Conservation (phyloP, 2,329 filamentous ascomycete species). For the Xylariaceae sp. region DNA sequence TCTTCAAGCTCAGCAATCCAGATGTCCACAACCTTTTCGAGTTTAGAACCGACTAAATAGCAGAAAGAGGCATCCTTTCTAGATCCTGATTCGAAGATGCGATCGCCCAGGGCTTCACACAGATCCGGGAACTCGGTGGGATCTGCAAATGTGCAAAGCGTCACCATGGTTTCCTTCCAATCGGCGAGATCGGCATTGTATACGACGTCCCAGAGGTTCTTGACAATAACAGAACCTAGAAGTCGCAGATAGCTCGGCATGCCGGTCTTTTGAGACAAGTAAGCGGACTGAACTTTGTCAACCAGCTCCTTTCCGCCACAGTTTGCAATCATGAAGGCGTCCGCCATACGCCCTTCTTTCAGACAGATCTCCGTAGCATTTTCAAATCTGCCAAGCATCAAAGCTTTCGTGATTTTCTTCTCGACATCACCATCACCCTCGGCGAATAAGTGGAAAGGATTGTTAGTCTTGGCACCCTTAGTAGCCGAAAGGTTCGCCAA, state of each 20-base stretch:
- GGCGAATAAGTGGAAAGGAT: slow-evolving; percentile 87
- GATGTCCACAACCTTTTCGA: slow-evolving; percentile 95
- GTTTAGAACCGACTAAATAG: slow-evolving; percentile 90
- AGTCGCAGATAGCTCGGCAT: slow-evolving; percentile 91
- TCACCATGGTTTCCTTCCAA: slow-evolving; percentile 98
- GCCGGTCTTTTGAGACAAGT: slow-evolving; percentile 79
- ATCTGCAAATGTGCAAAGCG: slow-evolving; percentile 92
- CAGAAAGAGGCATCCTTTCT: slow-evolving; percentile 95
- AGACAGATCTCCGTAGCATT: slow-evolving; percentile 88
- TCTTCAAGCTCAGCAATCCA: slow-evolving; percentile 92
- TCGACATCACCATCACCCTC: slow-evolving; percentile 84
- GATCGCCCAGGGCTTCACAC: slow-evolving; percentile 91
- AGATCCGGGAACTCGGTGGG: slow-evolving; percentile 90
- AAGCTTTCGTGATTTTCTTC: slow-evolving; percentile 80
- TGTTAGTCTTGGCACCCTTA: slow-evolving; percentile 90
- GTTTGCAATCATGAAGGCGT: slow-evolving; percentile 97
- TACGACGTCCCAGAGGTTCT: slow-evolving; percentile 97
- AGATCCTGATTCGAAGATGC: slow-evolving; percentile 75
- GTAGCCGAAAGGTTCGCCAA: slow-evolving; percentile 81
- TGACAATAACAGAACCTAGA: slow-evolving; percentile 87
- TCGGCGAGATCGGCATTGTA: slow-evolving; percentile 91
- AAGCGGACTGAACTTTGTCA: slow-evolving; percentile 90
- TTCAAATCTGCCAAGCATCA: slow-evolving; percentile 90
- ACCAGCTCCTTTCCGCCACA: slow-evolving; percentile 92
- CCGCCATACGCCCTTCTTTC: slow-evolving; percentile 85